Conservation (phyloP, 495 filamentous ascomycete species). For the Chaetomidium leptoderma region DNA sequence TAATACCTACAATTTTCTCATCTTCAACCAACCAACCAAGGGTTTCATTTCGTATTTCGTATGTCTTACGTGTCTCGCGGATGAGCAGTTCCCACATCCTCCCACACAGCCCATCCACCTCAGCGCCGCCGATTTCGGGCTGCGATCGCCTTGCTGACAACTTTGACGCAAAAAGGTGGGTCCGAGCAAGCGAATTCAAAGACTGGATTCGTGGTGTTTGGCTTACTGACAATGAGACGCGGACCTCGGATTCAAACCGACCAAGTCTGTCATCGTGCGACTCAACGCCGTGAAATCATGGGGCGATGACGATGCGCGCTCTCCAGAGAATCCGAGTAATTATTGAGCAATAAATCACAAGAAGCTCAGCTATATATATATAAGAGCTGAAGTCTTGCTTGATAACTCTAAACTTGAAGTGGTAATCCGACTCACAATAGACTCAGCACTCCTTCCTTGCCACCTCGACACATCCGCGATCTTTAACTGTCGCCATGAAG, state of each 20-base stretch:
- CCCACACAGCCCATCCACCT: no score
- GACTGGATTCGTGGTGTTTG: not conserved
- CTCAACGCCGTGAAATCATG: not conserved
- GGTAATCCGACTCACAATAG: not conserved
- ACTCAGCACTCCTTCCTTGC: not conserved
- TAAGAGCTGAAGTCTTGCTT: no score
- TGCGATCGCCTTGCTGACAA: not conserved
- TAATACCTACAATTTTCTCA: not conserved
- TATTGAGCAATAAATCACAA: no score
- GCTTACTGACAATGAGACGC: not conserved
- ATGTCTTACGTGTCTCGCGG: no score
- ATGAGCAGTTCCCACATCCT: no score
- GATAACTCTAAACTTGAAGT: no score
- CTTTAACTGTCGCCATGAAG: not conserved
- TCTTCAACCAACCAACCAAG: no score
- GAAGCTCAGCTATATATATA: no score
- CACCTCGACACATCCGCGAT: not conserved
- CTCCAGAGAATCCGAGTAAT: not conserved
- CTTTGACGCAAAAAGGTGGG: not conserved
- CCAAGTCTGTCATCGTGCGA: not conserved
- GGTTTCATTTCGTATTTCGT: no score
- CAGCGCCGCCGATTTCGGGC: not conserved
- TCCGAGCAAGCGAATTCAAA: not conserved
- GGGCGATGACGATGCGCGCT: not conserved
- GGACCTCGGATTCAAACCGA: conserved; percentile 3